Conservation (phyloP, 129 eudicot genomes). For the Ambrosia artemisiifolia region DNA sequence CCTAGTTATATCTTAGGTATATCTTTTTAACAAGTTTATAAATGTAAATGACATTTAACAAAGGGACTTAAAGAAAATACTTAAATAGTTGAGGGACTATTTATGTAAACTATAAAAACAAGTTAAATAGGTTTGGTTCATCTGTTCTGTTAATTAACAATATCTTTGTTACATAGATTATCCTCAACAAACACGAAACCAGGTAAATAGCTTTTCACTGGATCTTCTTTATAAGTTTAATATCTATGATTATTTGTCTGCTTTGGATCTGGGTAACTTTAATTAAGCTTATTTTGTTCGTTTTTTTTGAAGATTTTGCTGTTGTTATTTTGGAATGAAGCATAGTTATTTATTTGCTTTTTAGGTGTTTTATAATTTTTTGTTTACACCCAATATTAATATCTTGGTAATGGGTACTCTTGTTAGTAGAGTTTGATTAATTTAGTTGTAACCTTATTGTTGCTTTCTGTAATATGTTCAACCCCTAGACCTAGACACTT, state of each 20-base stretch:
- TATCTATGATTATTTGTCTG: neutral
- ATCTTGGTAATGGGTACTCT: no score
- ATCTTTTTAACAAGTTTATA: no score
- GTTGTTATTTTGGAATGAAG: neutral
- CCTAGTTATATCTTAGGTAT: no score
- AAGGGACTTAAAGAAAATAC: neutral
- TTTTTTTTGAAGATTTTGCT: neutral
- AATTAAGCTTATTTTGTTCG: neutral
- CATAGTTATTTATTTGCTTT: neutral
- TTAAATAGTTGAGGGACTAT: neutral
- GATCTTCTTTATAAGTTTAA: neutral
- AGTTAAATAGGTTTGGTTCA: neutral
- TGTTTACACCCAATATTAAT: neutral
- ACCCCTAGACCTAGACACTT: neutral
- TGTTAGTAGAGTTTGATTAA: neutral
- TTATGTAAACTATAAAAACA: neutral
- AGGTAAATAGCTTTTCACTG: slow-evolving; percentile 14
- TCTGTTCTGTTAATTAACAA: neutral
- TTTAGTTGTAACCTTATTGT: neutral
- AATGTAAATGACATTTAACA: neutral
- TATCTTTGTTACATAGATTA: neutral
- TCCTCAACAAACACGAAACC: neutral
- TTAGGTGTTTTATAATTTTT: neutral
- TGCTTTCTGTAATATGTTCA: neutral
- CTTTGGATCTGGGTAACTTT: neutral